Percentiles rank a stretch among this genome's conserved stretches.
These are phyloP conservation scores for Cercospora janseana DNA, from an alignment of 2,329 filamentous ascomycete genomes.

Conservation along the genomic window DNA sequence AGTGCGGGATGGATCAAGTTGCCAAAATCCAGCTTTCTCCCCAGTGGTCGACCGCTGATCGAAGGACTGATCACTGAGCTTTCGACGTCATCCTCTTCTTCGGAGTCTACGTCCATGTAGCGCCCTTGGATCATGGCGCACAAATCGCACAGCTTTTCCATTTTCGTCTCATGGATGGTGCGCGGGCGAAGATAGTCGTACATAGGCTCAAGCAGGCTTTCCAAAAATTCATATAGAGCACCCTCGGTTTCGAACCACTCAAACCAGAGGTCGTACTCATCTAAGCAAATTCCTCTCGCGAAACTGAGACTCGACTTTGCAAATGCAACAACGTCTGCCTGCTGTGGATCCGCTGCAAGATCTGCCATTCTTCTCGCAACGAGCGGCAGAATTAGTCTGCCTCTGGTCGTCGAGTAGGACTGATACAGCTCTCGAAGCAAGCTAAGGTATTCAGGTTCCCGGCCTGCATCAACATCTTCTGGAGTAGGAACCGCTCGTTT, in stretches of 20 bases:
- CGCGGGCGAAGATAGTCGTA: slow-evolving; percentile 65
- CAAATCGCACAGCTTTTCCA: slow-evolving; percentile 65
- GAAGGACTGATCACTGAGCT: slow-evolving; percentile 24
- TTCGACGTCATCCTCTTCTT: slow-evolving; percentile 50
- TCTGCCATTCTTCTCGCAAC: slow-evolving; percentile 61
- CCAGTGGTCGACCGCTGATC: slow-evolving; percentile 21
- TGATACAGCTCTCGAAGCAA: slow-evolving; percentile 64
- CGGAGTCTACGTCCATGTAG: slow-evolving; percentile 57
- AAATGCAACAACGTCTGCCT: slow-evolving; percentile 64
- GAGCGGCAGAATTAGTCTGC: slow-evolving; percentile 60
- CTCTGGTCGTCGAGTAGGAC: slow-evolving; percentile 59
- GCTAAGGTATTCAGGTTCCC: slow-evolving; percentile 64
- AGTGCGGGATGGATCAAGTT: slow-evolving; percentile 61
- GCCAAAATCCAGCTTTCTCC: slow-evolving; percentile 57
- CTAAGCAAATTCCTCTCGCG: slow-evolving; percentile 62
- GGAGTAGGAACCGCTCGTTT: slow-evolving; percentile 59
- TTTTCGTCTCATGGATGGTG: slow-evolving; percentile 65
- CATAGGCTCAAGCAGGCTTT: slow-evolving; percentile 65
- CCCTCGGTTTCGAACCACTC: slow-evolving; percentile 65
- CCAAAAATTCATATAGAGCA: slow-evolving; percentile 64
- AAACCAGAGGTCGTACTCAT: slow-evolving; percentile 66
- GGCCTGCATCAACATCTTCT: slow-evolving; percentile 49
- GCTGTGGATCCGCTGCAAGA: slow-evolving; percentile 58
- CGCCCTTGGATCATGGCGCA: slow-evolving; percentile 65
- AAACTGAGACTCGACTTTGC: slow-evolving; percentile 64